Base-by-base conservation (phyloP, 2,329 filamentous ascomycete genomes). In the Lasiodiplodia hormozganensis region DNA sequence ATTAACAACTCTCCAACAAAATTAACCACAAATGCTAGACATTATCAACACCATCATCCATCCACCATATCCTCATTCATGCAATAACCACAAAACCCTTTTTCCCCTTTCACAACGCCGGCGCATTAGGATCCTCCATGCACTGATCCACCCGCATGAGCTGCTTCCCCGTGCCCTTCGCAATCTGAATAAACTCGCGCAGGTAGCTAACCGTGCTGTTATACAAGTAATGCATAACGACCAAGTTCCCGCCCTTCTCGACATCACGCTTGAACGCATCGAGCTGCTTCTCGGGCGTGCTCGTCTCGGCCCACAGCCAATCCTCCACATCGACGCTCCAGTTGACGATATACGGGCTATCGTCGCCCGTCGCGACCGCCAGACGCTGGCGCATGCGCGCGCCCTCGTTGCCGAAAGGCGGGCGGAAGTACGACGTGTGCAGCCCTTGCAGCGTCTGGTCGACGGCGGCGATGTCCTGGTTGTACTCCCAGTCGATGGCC, bases 281-380 rank as follows among this genome's bases (percentile, higher is more conserved):
- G 16, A 90, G 79, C 78, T 92, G 90, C 73, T 88, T 88, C 80
- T 90, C 86, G 0, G 89, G 89, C 3, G 88, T 91, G 53, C 79
- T 74, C 0, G 83, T 85, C 74, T 85, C 79, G 1, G 88, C 89
- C 88, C 89, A 92, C 28, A 90, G 74, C 88, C 89, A 92, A 75
- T 92, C 90, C 80, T 92, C 88, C 38, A 91, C 87, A 73, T 92
- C 89, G 54, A 92, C 87, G 73, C 85, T 88, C 90, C 89, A 92
- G 76, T 88, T 88, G 64, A 91, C 85, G 53, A 91, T 85, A 71
- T 86, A 85, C 0, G 87, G 84, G 16, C 85, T 82, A 1, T 83
- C 80, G 34, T 62, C 43, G 18, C 76, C 77, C 3, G 77, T 70
- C 77, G 77, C 54, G 25, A 82, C 81, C 0, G 88, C 86, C 34